phyloP scores from a whole-genome alignment of 75 land plant species.

The Pseudotsuga menziesii region DNA sequence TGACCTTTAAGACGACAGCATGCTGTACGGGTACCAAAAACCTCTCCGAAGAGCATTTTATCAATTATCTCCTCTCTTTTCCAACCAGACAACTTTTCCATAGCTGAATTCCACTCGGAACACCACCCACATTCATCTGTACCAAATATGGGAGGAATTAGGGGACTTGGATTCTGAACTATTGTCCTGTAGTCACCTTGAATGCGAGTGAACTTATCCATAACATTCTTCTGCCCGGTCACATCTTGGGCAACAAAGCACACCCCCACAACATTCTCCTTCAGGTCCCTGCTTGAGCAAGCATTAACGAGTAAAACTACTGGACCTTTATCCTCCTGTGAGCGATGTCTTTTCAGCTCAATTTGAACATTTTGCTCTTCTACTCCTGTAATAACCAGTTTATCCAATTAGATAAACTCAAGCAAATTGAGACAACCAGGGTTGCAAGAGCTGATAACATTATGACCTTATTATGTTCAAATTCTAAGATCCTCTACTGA shows the following conservation, averaged over 20 bases:
- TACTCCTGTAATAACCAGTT: slow-evolving; percentile 39
- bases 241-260: slow-evolving; percentile 97
- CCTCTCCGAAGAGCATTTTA: slow-evolving; percentile 88
- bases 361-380: slow-evolving; percentile 86
- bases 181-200: slow-evolving; percentile 94
- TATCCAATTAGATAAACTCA: slow-evolving; percentile 4
- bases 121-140: slow-evolving; percentile 93
- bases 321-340: slow-evolving; percentile 42
- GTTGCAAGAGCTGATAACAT: not conserved
- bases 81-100: slow-evolving; percentile 86
- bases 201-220: slow-evolving; percentile 91
- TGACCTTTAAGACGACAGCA: slow-evolving; percentile 87
- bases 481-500: not conserved
- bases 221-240: slow-evolving; percentile 75
- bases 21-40: slow-evolving; percentile 68
- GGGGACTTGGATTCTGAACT: slow-evolving; percentile 84
- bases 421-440: not conserved
- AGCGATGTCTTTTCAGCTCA: slow-evolving; percentile 66
- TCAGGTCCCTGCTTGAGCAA: slow-evolving; percentile 81
- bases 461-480: slow-evolving; percentile 2
- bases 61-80: slow-evolving; percentile 67
- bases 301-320: slow-evolving; percentile 86
- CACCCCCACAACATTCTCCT: slow-evolving; percentile 80
- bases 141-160: slow-evolving; percentile 96
- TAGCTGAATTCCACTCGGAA: slow-evolving; percentile 91